Base-by-base conservation (phyloP, 179 eudicot species). In the Pouteria campechiana region DNA sequence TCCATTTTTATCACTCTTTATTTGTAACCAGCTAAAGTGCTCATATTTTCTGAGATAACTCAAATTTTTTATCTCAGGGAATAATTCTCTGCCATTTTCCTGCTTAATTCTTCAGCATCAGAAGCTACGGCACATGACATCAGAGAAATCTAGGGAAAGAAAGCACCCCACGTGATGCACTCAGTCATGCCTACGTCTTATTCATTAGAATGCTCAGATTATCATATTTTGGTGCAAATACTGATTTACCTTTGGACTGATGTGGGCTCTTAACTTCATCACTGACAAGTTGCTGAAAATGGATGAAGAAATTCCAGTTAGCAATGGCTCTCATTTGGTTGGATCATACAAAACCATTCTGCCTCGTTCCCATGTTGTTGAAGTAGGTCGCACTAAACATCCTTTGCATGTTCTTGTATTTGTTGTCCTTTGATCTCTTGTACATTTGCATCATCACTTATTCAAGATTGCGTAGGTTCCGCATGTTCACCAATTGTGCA, bases 261-360 rank as follows among this genome's bases (percentile, higher is more conserved):
- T 88, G 97, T 80, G 94, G 93, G 66, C 87, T 28, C 46, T 78
- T 44, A 52, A 66, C 68, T 48, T 72, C 24, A 66, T 84, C 33
- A 37, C 68, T 13, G 74, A 68, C 57, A 84, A 84, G 56, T 42
- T 84, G 44, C 49, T 83, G 37, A 78, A 67, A 25, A 45, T 77
- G 50, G 84, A 76, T 50, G 92, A 71, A 68, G 74, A 33, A 45
- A 46, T 50, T 40, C 61, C 69, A 28, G 68, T 52, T 51, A 67
- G 57, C 25, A 50, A 60, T 48, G 62, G 50, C 13, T 54, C 57
- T 28, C 39, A 54, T 31, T 67, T 57, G 32, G 62, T 63, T 19
- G 74, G 56, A 40, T 52, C 71, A 16, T 75, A 54, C 50, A n/a
- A n/a, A n/a, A n/a, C 46, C 58, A 7, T 44, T 64, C 51, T 70